These are phyloP conservation scores for Phytopythium helicoides DNA, from an alignment of 352 stramenopile species.

Conservation along the genomic window DNA sequence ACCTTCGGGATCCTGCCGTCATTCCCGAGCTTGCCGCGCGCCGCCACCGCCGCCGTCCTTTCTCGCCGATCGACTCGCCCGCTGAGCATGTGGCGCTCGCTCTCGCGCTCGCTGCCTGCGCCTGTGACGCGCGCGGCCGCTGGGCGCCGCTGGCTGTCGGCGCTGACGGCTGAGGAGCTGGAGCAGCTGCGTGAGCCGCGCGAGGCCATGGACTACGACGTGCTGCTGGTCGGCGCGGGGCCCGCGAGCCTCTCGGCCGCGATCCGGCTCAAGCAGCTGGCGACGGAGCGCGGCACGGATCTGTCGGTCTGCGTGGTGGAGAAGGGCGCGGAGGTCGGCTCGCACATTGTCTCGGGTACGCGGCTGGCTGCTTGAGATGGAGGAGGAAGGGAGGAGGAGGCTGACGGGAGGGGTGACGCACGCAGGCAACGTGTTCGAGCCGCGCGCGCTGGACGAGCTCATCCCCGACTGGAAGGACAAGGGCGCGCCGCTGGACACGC, in stretches of 20 bases:
- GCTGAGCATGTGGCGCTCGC: slow-evolving; percentile 32
- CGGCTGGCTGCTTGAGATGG: neutral
- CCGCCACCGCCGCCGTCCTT: no score
- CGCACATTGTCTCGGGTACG: slow-evolving; percentile 96
- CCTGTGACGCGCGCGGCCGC: slow-evolving; percentile 4
- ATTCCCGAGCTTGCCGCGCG: slow-evolving; percentile 7
- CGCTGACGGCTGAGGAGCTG: slow-evolving; percentile 57
- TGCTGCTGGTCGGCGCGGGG: slow-evolving; percentile 94
- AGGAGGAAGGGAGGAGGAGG: no score
- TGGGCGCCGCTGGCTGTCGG: slow-evolving; percentile 34
- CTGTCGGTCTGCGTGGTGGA: slow-evolving; percentile 95
- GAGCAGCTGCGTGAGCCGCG: slow-evolving; percentile 73
- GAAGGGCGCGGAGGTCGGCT: slow-evolving; percentile 95
- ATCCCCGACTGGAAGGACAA: slow-evolving; percentile 95
- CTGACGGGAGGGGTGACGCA: neutral
- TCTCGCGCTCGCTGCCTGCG: slow-evolving; percentile 30
- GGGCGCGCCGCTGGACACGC: slow-evolving; percentile 88
- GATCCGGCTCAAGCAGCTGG: slow-evolving; percentile 98
- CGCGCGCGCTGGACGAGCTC: slow-evolving; percentile 95
- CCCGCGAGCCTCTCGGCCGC: slow-evolving; percentile 93
- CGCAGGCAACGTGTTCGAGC: slow-evolving; percentile 97
- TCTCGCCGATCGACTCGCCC: neutral
- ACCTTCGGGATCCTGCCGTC: slow-evolving; percentile 6
- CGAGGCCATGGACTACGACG: slow-evolving; percentile 98
- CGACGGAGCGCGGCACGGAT: slow-evolving; percentile 91